Percentiles rank a stretch among this genome's conserved stretches.
These are phyloP conservation scores for Eimeria sp. DNA, from an alignment of 169 alveolate species.

Conservation along the genomic window DNA sequence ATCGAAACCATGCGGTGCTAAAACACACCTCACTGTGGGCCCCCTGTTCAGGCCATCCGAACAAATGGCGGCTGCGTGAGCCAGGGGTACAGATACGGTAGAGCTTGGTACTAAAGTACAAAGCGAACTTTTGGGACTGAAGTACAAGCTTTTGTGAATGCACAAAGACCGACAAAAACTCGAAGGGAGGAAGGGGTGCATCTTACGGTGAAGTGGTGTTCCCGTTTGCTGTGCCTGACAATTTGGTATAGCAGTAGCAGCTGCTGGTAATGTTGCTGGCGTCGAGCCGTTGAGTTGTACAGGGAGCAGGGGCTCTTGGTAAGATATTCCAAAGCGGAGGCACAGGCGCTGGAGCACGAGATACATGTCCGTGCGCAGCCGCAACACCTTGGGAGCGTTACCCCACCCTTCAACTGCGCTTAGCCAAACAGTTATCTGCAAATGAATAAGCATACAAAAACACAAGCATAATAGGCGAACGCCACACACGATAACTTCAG, in stretches of 20 bases:
- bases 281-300: constrained; percentile 27
- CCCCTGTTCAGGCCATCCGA: not conserved
- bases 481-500: too few species aligned
- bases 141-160: not conserved
- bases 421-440: constrained; percentile 67
- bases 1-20: constrained; percentile 98
- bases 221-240: not conserved
- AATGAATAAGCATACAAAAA: not conserved
- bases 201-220: constrained; percentile 32
- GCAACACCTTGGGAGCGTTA: constrained; percentile 36
- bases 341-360: constrained; percentile 54
- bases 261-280: not conserved
- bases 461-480: not conserved
- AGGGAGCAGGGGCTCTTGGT: constrained; percentile 70
- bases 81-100: not conserved
- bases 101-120: not conserved
- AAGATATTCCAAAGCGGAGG: constrained; percentile 67
- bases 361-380: constrained; percentile 75
- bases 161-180: not conserved
- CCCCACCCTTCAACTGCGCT: constrained; percentile 80
- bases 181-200: not conserved
- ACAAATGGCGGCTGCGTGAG: not conserved
- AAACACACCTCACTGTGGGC: not conserved
- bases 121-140: not conserved
- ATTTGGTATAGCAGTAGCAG: not conserved